Base-by-base conservation (phyloP, 805 yeast species). In the Metschnikowia rubicola region DNA sequence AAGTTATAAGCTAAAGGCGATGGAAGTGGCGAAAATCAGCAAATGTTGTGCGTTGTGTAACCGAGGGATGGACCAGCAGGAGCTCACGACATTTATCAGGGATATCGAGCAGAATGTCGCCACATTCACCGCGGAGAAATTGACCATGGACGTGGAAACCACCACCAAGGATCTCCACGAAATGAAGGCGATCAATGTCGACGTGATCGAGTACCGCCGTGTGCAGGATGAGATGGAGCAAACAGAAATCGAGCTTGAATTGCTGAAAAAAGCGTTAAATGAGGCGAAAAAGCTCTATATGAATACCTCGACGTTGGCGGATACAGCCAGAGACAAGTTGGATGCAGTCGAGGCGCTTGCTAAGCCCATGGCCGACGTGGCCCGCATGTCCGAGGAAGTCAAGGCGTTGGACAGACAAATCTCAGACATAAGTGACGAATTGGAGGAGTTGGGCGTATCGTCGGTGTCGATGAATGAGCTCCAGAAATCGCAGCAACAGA, bases 21-120 rank as follows among this genome's bases (percentile, higher is more conserved):
- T 86, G 10, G 77, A 79, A 30, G 63, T 77, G 35, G 94, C 96
- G 0, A 66, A 79, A 28, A 58, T 61, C 4, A 73, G 77, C 8
- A 74, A 81, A 10, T 71, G 78, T 40, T 92, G 97, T 64, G 67
- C 83, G 37, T 67, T 91, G 37, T 92, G 98, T 63, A 78, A 79
- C 15, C 73, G 96, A 42, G 71, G 75, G 10, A 86, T 90, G 64
- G 77, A 77, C 12, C 70, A 68, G 9, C 57, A 59, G 1, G 70
- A 65, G n/a, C 54, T 67, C 19, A 47, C 57, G 1, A 48, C 45
- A 5, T 72, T 72, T 41, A 44, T 68, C 5, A 48, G 43, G 8
- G 62, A 62, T n/a, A 52, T 71, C 13, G 53, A 64, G 41, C 53
- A 56, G 3, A 68, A 64, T 42, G 59, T 70, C 15, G 58, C 62